Base-by-base conservation (phyloP, 768 basidiomycete genomes). In the Boletellus sp. region DNA sequence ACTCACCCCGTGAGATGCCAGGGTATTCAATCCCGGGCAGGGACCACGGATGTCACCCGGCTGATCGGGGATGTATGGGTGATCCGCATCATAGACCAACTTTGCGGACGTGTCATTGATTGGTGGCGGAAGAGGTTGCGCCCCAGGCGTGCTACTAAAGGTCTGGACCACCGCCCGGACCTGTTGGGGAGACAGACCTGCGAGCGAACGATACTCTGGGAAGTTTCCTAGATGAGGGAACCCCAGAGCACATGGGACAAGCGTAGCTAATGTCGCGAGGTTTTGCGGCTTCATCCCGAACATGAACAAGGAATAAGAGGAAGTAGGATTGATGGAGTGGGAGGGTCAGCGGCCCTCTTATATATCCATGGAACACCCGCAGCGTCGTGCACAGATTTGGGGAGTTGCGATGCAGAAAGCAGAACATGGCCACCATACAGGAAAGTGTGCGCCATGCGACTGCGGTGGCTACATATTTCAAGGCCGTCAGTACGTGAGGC, bases 1-100 rank as follows among this genome's bases (percentile, higher is more conserved):
- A 41, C 62, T 52, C n/a, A 65, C 62, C n/a, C 62, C 62, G 9
- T 63, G 62, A 59, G 59, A 56, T 11, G 63, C 59, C 1, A 63
- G 38, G 6, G 63, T 65, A 28, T 63, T 63, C 46, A 63, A 32
- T 48, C 62, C 62, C 0, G 62, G 59, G 31, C 54, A 63, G 7
- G 62, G 63, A 4, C 62, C 62, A 42, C 62, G 62, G 23, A 65
- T 55, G 20, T 64, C 62, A 22, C 58, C 53, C 6, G 62, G 59
- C 28, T 0, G 40, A 22, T 46, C 48, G 3, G 50, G 48, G 2
- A 22, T 1, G 24, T 42, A 65, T 16, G 62, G 59, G n/a, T 64
- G 62, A 9, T 24, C 42, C 1, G 15, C 35, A 15, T 62, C 62
- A 33, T 56, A 26, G 4, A 65, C 62, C 36, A 59, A 13, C 43